Base-by-base conservation (phyloP, 148 eudicot genomes). In the Diospyros kaki region DNA sequence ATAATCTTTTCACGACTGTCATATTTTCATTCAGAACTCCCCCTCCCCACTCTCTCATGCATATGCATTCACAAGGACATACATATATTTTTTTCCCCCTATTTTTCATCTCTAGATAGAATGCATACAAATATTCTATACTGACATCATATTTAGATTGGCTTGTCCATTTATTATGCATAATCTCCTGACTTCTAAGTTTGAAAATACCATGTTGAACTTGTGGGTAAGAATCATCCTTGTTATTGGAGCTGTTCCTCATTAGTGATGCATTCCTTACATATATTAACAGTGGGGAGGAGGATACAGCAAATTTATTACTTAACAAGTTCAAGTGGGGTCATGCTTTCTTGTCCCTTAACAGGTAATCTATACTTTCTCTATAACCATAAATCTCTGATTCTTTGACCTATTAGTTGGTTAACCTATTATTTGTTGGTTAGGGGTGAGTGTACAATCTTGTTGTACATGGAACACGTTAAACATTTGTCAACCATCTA, bases 271-370 rank as follows among this genome's bases (percentile, higher is more conserved):
- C 40, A 15, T 71, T 63, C 11, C 6, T 59, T 43, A 60, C 67
- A 69, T 73, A 39, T 74, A 18, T 71, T 59, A 28, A 75, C 80
- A 87, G 90, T 66, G 97, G 99, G n/a, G 96, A 95, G 81, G 88
- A 82, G 75, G 97, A 95, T 81, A 89, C 91, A 11, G 99, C 85
- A 1, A 74, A 93, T 80, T 71, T 89, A 53, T 85, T 95, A 83
- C 88, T 92, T 43, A 81, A 88, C 60, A 95, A 95, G 85, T 95
- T 95, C 89, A 95, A 95, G 74, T 95, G 99, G 99, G 99, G 99
- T 13, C 99, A 95, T 83, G 96, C 96, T 1, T 95, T 95, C 77
- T 81, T 95, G 86, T 95, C 99, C 70, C 96, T 95, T 4, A 95
- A 95, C 80, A 89, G 86, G 90, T 87, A 79, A 52, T 50, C 69